These are phyloP conservation scores for Suhomyces wounanorum DNA, from an alignment of 1,139 yeast genomes.

Conservation along the genomic window DNA sequence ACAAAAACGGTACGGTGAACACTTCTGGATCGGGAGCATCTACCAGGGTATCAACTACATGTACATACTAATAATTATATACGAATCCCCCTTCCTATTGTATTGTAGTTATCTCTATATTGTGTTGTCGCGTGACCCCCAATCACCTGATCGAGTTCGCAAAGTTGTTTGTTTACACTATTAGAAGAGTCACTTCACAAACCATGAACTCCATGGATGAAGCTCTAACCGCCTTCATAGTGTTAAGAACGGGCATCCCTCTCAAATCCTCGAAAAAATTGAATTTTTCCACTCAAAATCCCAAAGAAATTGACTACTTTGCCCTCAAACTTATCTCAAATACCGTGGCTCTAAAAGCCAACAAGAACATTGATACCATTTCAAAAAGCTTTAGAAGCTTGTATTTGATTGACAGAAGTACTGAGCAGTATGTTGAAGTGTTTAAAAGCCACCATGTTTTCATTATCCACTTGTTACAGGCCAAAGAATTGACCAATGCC, in stretches of 20 bases:
- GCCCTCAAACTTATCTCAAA: slow-evolving; percentile 14
- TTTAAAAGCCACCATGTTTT: slow-evolving; percentile 33
- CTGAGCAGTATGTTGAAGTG: slow-evolving; percentile 12
- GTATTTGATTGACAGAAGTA: slow-evolving; percentile 16
- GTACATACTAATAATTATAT: slow-evolving; percentile 1
- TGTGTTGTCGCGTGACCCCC: neutral
- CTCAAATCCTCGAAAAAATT: slow-evolving; percentile 14
- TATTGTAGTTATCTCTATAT: neutral
- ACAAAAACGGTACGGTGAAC: neutral
- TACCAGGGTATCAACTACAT: neutral
- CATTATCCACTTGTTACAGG: slow-evolving; percentile 30
- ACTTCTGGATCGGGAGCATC: neutral
- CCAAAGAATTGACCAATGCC: slow-evolving; percentile 22
- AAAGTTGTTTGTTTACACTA: slow-evolving; percentile 10
- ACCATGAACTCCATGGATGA: slow-evolving; percentile 7
- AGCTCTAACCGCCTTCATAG: slow-evolving; percentile 11
- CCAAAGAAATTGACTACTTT: slow-evolving; percentile 15
- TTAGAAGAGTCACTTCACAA: neutral
- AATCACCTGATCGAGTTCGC: slow-evolving; percentile 7
- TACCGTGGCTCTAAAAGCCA: slow-evolving; percentile 5
- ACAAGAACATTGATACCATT: slow-evolving; percentile 10
- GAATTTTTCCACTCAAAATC: slow-evolving; percentile 12
- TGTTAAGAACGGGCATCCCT: slow-evolving; percentile 11
- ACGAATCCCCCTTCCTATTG: neutral
- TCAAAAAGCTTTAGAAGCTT: slow-evolving; percentile 24